Evolutionary conservation across 2,329 filamentous ascomycete genomes (phyloP), one percentile per base, ranked within the genome.

Genomic region (Alternaria brassicicola): DNA sequence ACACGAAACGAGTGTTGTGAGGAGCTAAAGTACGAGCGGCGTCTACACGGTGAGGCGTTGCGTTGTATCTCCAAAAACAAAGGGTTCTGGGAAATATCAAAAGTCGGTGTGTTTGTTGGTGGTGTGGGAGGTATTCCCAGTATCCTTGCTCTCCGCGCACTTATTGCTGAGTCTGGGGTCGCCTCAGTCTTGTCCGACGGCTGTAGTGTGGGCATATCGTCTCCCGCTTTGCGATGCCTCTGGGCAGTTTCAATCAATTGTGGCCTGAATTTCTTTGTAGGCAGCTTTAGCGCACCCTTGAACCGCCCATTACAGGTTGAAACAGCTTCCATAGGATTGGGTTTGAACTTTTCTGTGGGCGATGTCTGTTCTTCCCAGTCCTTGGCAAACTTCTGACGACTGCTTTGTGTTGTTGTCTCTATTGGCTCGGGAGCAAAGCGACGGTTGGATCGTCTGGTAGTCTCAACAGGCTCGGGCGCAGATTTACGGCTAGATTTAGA

Each of bases 181-280:
- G 88, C 88, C 71, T 92, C 89, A 33, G 90, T 92, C 78, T 89
- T 91, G 78, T 91, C 88, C 57, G 85, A 84, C 10, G 85, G 86
- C 52, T 82, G 83, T 21, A 88, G 86, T 28, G 88, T 85, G 19
- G 88, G 87, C 6, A 83, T 83, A 1, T 83, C 76, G 67, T 92
- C 89, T 19, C 87, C 87, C 15, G 85, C 85, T 69, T 87, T 87
- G 62, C 89, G 86, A 31, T 88, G 87, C 52, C 92, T 84, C 67
- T 88, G 86, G 4, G 89, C 89, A 3, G 91, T 93, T 76, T 94
- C 92, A 61, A 96, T 88, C 54, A 96, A 81, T 69, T 94, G 89
- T 12, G 92, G 92, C 28, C 88, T 85, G 75, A 96, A 96, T 59
- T 78, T 84, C 39, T 82, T 80, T 4, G 48, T 21, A 51, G 48